Evolutionary conservation across 2,329 filamentous ascomycete genomes (phyloP).

Genomic region (Orbilia oligospora): DNA sequence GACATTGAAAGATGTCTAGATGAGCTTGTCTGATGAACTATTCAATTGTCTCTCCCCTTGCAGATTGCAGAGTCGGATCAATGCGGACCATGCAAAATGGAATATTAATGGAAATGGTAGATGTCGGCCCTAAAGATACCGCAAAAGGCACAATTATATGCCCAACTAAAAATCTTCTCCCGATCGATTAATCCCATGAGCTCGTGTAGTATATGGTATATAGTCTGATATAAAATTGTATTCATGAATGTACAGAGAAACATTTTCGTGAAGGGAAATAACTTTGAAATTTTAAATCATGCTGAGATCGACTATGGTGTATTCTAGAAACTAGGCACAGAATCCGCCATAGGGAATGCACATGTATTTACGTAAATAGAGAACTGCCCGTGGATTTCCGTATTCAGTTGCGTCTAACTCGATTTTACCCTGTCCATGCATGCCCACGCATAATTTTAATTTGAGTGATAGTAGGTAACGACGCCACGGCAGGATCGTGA

Average conservation of each 20-base stretch:
- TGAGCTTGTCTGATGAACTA: conserved; percentile 2
- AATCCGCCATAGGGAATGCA: not conserved
- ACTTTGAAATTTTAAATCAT: not conserved
- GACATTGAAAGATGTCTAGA: not conserved
- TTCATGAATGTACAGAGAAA: not conserved
- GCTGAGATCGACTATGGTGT: not conserved
- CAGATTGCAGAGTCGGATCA: not conserved
- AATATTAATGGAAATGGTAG: no score
- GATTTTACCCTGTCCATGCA: not conserved
- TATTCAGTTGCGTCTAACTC: not conserved
- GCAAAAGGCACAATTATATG: not conserved
- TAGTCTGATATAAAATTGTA: not conserved
- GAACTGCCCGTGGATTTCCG: not conserved
- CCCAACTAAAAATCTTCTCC: not conserved
- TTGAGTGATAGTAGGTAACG: not conserved
- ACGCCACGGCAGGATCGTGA: conserved; percentile 17
- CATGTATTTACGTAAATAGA: not conserved
- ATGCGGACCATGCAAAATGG: not conserved
- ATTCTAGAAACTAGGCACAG: not conserved
- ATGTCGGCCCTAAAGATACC: not conserved
- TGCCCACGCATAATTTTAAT: conserved; percentile 3
- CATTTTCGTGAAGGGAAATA: not conserved
- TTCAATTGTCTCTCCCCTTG: not conserved
- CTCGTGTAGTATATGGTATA: no score
- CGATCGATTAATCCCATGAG: not conserved